Base-by-base conservation (phyloP, 148 eudicot species). In the Talinum fruticosum region DNA sequence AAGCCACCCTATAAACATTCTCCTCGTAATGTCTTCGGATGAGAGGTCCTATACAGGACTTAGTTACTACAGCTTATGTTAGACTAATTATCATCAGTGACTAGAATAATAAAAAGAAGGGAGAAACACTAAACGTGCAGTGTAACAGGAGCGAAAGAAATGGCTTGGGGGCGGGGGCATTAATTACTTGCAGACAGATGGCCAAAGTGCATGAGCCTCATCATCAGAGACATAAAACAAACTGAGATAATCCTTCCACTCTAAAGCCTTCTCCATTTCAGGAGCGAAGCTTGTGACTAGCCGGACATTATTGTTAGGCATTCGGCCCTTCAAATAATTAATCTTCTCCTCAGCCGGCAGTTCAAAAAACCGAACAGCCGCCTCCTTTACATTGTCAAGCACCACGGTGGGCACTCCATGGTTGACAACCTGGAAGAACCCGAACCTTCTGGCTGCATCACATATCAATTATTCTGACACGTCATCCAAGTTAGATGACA, bases 391-490 rank as follows among this genome's bases (percentile, higher is more conserved):
- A 35, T 74, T 76, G n/a, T 84, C 87, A 19, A 88, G 79, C 36
- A 86, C 84, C 34, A 74, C 71, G 15, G 74, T 26, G 13, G 86
- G 81, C 0, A 86, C 69, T 1, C 87, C 90, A 45, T 88, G 88
- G 76, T 86, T 86, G 18, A 84, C 41, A 34, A 86, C 73, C 69
- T 83, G 84, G 51, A 86, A 86, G 74, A 86, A 86, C 2, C 86
- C 86, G 79, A 74, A 83, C 12, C 75, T 79, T 32, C 45, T 37
- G 1, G 87, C 84, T 0, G 85, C 85, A 2, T 79, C 66, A 14
- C 83, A 77, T 4, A 85, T 77, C n/a, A n/a, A n/a, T 30, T 24
- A 4, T 38, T 76, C 44, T 10, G 45, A 41, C 45, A 41, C 45
- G 2, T 79, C 82, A 10, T 78, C 75, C 30, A 59, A 76, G 47